Evolutionary conservation across 768 basidiomycete genomes (phyloP), one percentile per base, ranked within the genome.

Genomic region (Paxillus rubicundulus): DNA sequence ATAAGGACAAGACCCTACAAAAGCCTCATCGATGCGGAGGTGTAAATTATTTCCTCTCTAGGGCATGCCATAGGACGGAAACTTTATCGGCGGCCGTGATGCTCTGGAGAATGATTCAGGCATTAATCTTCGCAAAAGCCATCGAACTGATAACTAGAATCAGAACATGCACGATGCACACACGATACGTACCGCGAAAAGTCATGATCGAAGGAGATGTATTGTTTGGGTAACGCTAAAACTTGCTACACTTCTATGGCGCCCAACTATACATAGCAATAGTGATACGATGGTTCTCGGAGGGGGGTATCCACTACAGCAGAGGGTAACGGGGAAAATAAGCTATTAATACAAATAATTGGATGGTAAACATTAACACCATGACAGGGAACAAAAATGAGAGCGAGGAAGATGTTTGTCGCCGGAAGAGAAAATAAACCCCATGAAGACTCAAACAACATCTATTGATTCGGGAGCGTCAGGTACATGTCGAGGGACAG

Each of bases 331-430:
- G 36, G 36, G 38, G 45, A 32, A 41, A 30, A 47, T 39, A 20
- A 27, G 52, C 66, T 68, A 70, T 40, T 47, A 62, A 70, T 68
- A 70, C 68, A 68, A 41, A 55, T 28, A 48, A 53, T 24, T 9
- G 49, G 45, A 50, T 53, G 37, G 9, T 14, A 47, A 21, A 46
- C 16, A 24, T 5, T 6, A 12, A 13, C 27, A 52, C 27, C 34
- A 32, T 30, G 42, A 5, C 36, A 39, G 32, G 33, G 37, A 40
- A 39, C 36, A 12, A 54, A 46, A n/a, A 32, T 30, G 13, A 32
- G 21, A 14, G 14, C 5, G 17, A 45, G 4, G 40, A 28, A 4
- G 37, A 36, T 5, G 24, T 49, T 54, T 49, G 45, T 17, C 37
- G 13, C 37, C 20, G 14, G 33, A 17, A 32, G 5, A 14, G 32